A percentile compares a stretch with the other conserved stretches of the same genome.
Evolutionary conservation across 2,329 filamentous ascomycete genomes (phyloP).

Genomic region (Pezicula rhizophila): DNA sequence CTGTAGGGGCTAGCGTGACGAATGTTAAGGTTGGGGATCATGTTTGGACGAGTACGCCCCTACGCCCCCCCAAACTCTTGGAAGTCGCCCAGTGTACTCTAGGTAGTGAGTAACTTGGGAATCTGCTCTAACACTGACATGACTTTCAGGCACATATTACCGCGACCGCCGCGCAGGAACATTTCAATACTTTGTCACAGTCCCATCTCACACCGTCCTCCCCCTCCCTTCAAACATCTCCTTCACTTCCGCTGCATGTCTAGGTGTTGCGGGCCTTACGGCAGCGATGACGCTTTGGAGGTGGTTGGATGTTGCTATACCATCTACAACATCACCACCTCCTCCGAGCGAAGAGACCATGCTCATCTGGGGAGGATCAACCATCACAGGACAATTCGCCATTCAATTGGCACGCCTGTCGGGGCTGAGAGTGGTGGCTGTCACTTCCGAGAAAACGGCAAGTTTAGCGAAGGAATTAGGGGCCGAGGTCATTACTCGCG

Average conservation of each 20-base stretch:
- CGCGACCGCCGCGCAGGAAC: conserved; percentile 34
- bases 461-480: neutral
- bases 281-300: conserved; percentile 36
- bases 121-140: too few species aligned
- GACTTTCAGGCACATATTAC: conserved; percentile 36
- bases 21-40: conserved; percentile 11
- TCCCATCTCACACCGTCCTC: conserved; percentile 33
- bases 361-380: conserved; percentile 36
- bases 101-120: too few species aligned
- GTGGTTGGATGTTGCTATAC: conserved; percentile 30
- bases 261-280: conserved; percentile 35
- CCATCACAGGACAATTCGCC: conserved; percentile 33
- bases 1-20: conserved; percentile 8
- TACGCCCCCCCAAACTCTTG: too few species aligned
- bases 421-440: conserved; percentile 25
- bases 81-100: too few species aligned
- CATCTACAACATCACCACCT: neutral
- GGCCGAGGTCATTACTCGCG: neutral
- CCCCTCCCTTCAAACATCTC: conserved; percentile 29
- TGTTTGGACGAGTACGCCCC: conserved; percentile 22
- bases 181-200: conserved; percentile 36
- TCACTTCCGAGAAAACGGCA: neutral
- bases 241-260: conserved; percentile 30
- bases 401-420: conserved; percentile 30
- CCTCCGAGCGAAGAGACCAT: conserved; percentile 12